These are phyloP conservation scores for Fistulinella prunicolor DNA, from an alignment of 768 basidiomycete species.

Conservation along the genomic window DNA sequence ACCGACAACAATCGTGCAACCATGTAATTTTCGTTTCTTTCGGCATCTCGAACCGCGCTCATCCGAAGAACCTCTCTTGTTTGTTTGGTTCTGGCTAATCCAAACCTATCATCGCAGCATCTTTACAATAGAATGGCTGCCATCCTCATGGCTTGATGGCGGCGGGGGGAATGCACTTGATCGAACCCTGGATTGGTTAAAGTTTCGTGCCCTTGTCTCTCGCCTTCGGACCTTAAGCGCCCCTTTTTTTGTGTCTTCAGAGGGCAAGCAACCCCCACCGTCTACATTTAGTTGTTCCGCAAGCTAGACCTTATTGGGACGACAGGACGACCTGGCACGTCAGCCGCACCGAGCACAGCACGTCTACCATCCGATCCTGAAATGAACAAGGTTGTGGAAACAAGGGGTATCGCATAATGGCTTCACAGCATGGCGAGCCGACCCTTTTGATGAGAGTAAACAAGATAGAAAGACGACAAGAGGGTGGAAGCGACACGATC, in stretches of 20 bases:
- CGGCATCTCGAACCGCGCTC: too few species aligned
- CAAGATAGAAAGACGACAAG: too few species aligned
- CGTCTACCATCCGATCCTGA: conserved; percentile 11
- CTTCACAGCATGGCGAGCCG: conserved; percentile 18
- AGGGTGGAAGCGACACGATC: too few species aligned
- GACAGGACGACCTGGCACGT: too few species aligned
- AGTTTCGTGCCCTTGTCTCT: conserved; percentile 12
- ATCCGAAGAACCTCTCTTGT: too few species aligned
- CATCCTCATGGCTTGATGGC: conserved; percentile 13
- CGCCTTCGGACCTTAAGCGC: conserved; percentile 33
- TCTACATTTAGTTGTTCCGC: conserved; percentile 3
- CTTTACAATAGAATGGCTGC: too few species aligned
- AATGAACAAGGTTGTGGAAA: conserved; percentile 24
- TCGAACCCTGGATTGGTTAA: conserved; percentile 21
- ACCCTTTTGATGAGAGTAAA: too few species aligned
- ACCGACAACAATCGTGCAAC: too few species aligned
- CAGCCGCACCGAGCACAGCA: conserved; percentile 18
- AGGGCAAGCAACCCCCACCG: neutral
- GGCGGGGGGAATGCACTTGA: neutral
- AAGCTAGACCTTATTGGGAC: conserved; percentile 9
- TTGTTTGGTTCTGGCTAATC: too few species aligned
- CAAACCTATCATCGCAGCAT: too few species aligned
- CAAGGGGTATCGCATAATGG: too few species aligned
- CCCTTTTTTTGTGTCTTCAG: conserved; percentile 17
- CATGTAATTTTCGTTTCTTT: too few species aligned